Conservation (phyloP, 179 eudicot genomes). For the Silene coronaria region DNA sequence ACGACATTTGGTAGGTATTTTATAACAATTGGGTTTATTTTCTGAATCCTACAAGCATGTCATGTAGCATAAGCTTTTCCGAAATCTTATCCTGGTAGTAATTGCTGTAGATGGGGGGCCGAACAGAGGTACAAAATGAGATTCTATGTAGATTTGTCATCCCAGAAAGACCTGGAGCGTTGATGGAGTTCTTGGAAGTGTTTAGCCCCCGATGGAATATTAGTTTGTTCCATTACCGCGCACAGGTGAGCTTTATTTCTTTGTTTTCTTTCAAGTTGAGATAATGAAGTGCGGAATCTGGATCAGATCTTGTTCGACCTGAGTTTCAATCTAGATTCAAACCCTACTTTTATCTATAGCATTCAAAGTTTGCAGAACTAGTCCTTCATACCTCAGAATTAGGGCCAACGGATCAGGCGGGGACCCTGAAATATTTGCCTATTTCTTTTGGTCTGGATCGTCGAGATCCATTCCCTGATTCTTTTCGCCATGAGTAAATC, state of each 20-base stretch:
- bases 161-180: constrained; percentile 91
- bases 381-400: too few relatives aligned
- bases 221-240: constrained; percentile 90
- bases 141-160: constrained; percentile 77
- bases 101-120: constrained; percentile 70
- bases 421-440: too few relatives aligned
- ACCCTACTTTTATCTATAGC: too few relatives aligned
- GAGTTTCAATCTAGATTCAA: too few relatives aligned
- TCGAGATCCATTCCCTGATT: too few relatives aligned
- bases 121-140: constrained; percentile 64
- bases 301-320: too few relatives aligned
- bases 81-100: not conserved
- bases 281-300: too few relatives aligned
- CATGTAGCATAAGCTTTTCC: not conserved
- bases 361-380: too few relatives aligned
- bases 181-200: constrained; percentile 75
- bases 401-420: too few relatives aligned
- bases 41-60: not conserved
- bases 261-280: not conserved
- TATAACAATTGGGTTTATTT: not conserved
- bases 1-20: constrained; percentile 70
- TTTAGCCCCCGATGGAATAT: constrained; percentile 96
- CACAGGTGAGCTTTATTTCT: constrained; percentile 48
- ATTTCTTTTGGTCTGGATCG: too few relatives aligned
- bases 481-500: too few relatives aligned